These are phyloP conservation scores for Xerocomus amazonicus DNA, from an alignment of 1,284 basidiomycete genomes.

Conservation along the genomic window DNA sequence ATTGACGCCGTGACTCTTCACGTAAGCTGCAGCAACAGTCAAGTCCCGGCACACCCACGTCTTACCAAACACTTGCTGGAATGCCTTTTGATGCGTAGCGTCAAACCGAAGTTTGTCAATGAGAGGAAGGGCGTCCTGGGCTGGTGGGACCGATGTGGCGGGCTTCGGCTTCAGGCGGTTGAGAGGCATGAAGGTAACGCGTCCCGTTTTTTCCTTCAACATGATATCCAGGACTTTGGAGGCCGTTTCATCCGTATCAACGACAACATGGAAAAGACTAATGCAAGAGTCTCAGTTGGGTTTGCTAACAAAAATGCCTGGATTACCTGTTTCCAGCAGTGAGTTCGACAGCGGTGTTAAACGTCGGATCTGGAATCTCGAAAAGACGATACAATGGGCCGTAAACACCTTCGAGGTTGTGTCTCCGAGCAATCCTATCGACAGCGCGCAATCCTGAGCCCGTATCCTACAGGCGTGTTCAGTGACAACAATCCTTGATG, in stretches of 20 bases:
- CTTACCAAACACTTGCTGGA: slow-evolving; percentile 98
- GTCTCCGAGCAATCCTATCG: slow-evolving; percentile 73
- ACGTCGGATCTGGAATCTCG: slow-evolving; percentile 84
- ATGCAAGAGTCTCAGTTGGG: slow-evolving; percentile 4
- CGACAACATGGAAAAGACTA: slow-evolving; percentile 93
- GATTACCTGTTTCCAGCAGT: slow-evolving; percentile 89
- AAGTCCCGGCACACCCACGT: slow-evolving; percentile 95
- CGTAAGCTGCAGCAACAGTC: slow-evolving; percentile 90
- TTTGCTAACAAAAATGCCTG: background rate
- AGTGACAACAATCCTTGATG: background rate
- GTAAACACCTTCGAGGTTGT: slow-evolving; percentile 78
- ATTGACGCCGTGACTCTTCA: slow-evolving; percentile 91
- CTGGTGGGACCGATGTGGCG: slow-evolving; percentile 60
- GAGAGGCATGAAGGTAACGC: slow-evolving; percentile 98
- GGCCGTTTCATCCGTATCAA: slow-evolving; percentile 93
- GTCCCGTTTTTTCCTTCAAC: slow-evolving; percentile 88
- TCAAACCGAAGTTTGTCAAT: slow-evolving; percentile 84
- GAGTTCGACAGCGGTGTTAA: slow-evolving; percentile 91
- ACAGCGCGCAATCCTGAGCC: slow-evolving; percentile 84
- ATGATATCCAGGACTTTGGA: slow-evolving; percentile 86
- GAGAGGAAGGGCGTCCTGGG: slow-evolving; percentile 86
- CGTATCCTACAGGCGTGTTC: slow-evolving; percentile 63
- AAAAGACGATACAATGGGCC: slow-evolving; percentile 95
- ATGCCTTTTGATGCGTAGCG: slow-evolving; percentile 70
- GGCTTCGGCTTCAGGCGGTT: slow-evolving; percentile 89